Evolutionary conservation across 495 filamentous ascomycete genomes (phyloP).

Genomic region (Letharia lupina): DNA sequence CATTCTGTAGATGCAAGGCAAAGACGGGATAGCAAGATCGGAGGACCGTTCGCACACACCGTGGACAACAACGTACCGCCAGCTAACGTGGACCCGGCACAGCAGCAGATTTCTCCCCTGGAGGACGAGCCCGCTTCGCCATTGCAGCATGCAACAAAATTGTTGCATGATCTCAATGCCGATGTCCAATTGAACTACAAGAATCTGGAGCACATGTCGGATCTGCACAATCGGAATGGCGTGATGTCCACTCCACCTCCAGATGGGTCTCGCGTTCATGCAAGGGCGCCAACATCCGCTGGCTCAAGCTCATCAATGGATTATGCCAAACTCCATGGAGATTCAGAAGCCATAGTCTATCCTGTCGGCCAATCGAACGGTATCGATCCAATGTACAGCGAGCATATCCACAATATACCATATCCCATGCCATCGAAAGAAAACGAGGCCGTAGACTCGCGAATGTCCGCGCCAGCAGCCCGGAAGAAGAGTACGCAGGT

Average conservation of each 20-base stretch:
- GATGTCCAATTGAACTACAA: conserved; percentile 67
- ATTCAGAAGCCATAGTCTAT: conserved; percentile 79
- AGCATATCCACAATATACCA: conserved; percentile 88
- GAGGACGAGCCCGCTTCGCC: conserved; percentile 75
- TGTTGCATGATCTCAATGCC: conserved; percentile 70
- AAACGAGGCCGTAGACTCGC: conserved; percentile 38
- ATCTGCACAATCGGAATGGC: conserved; percentile 52
- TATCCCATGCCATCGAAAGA: conserved; percentile 63
- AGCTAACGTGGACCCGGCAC: conserved; percentile 25
- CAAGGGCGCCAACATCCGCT: conserved; percentile 41
- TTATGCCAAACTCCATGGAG: conserved; percentile 44
- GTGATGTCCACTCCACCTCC: conserved; percentile 39
- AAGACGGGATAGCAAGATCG: conserved; percentile 51
- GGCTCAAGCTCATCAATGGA: conserved; percentile 43
- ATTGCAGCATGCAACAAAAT: conserved; percentile 80
- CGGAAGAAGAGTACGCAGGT: conserved; percentile 61
- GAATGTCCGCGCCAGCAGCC: conserved; percentile 42
- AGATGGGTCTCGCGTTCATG: conserved; percentile 34
- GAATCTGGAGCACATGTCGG: conserved; percentile 68
- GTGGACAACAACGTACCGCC: conserved; percentile 24
- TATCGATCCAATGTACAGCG: conserved; percentile 89
- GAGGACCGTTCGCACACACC: conserved; percentile 38
- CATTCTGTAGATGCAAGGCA: conserved; percentile 58
- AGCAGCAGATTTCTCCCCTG: conserved; percentile 36
- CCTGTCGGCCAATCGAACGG: conserved; percentile 81